A percentile compares a stretch with the other conserved stretches of the same genome.
These are phyloP conservation scores for Fusarium multiceps DNA, from an alignment of 2,329 filamentous ascomycete species.

Conservation along the genomic window DNA sequence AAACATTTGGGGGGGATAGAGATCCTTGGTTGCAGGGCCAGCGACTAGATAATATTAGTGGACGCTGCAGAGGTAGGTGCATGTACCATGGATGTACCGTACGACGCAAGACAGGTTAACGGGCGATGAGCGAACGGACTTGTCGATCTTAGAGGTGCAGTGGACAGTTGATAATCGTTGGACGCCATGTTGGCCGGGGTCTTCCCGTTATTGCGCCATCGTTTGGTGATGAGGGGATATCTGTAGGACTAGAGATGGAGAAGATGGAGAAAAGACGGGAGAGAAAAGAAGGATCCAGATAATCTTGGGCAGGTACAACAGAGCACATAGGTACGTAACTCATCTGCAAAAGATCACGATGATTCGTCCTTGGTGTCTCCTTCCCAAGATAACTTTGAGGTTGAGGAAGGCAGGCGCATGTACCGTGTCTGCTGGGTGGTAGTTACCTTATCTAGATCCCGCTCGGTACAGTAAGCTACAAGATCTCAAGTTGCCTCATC, in stretches of 20 bases:
- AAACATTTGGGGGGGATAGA: conserved; percentile 29
- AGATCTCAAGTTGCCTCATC: conserved; percentile 39
- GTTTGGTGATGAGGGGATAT: conserved; percentile 19
- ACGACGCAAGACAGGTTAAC: neutral
- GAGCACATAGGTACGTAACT: conserved; percentile 3
- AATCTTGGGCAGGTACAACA: neutral
- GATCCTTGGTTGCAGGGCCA: neutral
- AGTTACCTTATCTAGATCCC: conserved; percentile 32
- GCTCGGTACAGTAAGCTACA: conserved; percentile 30
- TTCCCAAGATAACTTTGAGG: neutral
- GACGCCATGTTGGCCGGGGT: conserved; percentile 24
- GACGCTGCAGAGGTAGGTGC: neutral
- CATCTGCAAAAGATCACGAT: conserved; percentile 3
- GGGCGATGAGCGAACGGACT: conserved; percentile 34
- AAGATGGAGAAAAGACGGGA: neutral
- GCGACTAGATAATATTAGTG: neutral
- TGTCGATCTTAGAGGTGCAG: conserved; percentile 31
- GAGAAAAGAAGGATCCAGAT: conserved; percentile 3
- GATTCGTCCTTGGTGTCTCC: neutral
- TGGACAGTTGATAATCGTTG: conserved; percentile 26
- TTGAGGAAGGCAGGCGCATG: neutral
- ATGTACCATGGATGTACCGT: conserved; percentile 12
- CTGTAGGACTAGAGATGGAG: conserved; percentile 12
- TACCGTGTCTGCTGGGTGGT: neutral
- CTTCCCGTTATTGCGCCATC: conserved; percentile 22